Base-by-base conservation (phyloP, 371 early-diverging fungal genomes). In the Umbelopsis sp. region DNA sequence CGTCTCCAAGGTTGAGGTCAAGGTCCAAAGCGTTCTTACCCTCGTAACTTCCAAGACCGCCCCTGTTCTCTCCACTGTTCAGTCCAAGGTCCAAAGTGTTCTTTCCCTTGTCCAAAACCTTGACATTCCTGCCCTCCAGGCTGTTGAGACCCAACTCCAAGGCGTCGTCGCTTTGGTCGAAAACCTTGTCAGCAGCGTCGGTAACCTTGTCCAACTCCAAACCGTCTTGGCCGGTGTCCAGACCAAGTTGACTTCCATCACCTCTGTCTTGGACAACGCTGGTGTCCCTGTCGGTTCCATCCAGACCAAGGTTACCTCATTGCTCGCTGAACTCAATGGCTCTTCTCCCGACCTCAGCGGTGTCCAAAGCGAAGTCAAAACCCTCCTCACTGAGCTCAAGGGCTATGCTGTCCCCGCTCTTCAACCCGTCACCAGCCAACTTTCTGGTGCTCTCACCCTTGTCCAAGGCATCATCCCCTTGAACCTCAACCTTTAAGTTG, bases 1-100 rank as follows among this genome's bases (percentile, higher is more conserved):
- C 5, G 63, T 66, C 12, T 70, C 69, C 46, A 70, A 70, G 11
- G 65, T 46, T 45, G 41, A 45, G 48, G 3, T 48, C 46, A 65
- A 65, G 65, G 65, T 45, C 50, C 57, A 57, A 57, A 35, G 35
- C 35, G 35, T 57, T 18, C 57, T 57, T 35, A 35, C 57, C 35
- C 16, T 57, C 14, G 57, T 57, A 18, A 35, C 10, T 18, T 57
- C 57, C 57, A 57, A 29, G 18, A 57, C 57, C 35, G 3, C 57
- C 38, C 57, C 57, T 57, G 57, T 16, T 29, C 57, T 57, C 57
- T 25, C 29, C 57, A 9, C 35, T 57, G 57, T 57, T 18, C 57
- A 57, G n/a, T 16, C 57, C 35, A 57, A 57, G 57, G 57, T 57
- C 57, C 57, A 57, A 35, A 57, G 57, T 14, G n/a, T 57, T 6